phyloP scores from a whole-genome alignment of 2,329 filamentous ascomycete genomes.

The Aspergillus pseudotamarii region DNA sequence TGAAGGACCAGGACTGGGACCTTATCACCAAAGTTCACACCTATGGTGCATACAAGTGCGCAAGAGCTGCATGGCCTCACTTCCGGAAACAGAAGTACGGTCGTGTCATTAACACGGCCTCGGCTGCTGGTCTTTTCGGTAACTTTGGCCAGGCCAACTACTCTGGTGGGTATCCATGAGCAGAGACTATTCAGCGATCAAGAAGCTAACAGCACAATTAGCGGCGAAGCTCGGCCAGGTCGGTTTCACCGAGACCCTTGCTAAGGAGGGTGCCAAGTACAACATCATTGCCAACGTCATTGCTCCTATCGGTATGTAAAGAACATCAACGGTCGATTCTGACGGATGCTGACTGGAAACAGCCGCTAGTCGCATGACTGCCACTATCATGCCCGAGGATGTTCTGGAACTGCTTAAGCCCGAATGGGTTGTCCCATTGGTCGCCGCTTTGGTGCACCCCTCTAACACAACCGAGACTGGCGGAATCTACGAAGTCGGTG shows the following conservation, averaged over 20 bases:
- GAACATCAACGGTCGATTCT: neutral
- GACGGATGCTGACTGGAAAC: conserved; percentile 2
- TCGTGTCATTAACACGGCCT: conserved; percentile 93
- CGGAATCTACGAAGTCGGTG: conserved; percentile 89
- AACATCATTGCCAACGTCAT: conserved; percentile 96
- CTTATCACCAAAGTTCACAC: conserved; percentile 91
- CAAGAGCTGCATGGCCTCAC: conserved; percentile 91
- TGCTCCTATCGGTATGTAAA: conserved; percentile 69
- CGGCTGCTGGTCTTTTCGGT: conserved; percentile 93
- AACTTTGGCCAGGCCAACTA: conserved; percentile 97
- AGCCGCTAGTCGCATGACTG: conserved; percentile 93
- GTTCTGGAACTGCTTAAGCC: conserved; percentile 83
- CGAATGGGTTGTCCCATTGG: conserved; percentile 92
- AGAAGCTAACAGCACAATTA: conserved; percentile 34
- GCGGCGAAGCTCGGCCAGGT: conserved; percentile 94
- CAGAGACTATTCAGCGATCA: conserved; percentile 5
- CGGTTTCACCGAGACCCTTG: conserved; percentile 95
- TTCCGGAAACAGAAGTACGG: conserved; percentile 99
- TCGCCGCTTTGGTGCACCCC: conserved; percentile 84
- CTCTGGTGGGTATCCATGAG: conserved; percentile 58
- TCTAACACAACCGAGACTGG: conserved; percentile 82
- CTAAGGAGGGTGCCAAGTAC: conserved; percentile 97
- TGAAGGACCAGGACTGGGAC: conserved; percentile 97
- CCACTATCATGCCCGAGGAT: conserved; percentile 94
- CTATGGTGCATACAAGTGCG: conserved; percentile 91